A percentile compares a stretch with the other conserved stretches of the same genome.
These are phyloP conservation scores for Pistacia atlantica DNA, from an alignment of 345 rosid species.

Conservation along the genomic window DNA sequence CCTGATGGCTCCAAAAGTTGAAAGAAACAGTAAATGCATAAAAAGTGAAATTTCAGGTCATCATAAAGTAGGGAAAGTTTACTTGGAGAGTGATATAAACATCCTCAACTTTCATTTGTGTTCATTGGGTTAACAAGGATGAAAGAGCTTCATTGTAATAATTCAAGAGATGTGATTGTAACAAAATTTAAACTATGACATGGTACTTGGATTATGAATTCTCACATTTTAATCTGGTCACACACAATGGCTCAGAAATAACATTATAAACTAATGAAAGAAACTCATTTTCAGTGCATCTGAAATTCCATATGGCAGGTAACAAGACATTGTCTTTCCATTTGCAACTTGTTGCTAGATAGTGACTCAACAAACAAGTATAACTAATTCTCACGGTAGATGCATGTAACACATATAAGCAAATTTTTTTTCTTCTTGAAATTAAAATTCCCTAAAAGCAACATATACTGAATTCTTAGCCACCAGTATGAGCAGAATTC, in stretches of 20 bases:
- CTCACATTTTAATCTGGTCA: neutral
- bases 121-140: neutral
- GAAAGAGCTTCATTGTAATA: neutral
- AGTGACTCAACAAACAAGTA: too few relatives aligned
- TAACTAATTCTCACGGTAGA: too few relatives aligned
- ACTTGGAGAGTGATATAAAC: neutral
- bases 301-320: too few relatives aligned
- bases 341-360: too few relatives aligned
- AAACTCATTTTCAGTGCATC: too few relatives aligned
- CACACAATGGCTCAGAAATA: neutral
- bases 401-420: too few relatives aligned
- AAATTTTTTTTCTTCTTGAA: too few relatives aligned
- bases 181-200: neutral
- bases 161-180: neutral
- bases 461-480: too few relatives aligned
- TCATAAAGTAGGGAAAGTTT: slow-evolving; percentile 6
- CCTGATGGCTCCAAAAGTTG: slow-evolving; percentile 97
- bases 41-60: slow-evolving; percentile 14
- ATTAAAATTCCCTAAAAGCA: too few relatives aligned
- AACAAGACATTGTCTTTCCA: too few relatives aligned
- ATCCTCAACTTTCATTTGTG: neutral
- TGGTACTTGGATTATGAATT: neutral
- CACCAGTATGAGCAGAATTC: too few relatives aligned
- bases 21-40: slow-evolving; percentile 25
- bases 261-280: neutral